These are phyloP conservation scores for Hortaea sp. DNA, from an alignment of 2,329 filamentous ascomycete species.

Conservation along the genomic window DNA sequence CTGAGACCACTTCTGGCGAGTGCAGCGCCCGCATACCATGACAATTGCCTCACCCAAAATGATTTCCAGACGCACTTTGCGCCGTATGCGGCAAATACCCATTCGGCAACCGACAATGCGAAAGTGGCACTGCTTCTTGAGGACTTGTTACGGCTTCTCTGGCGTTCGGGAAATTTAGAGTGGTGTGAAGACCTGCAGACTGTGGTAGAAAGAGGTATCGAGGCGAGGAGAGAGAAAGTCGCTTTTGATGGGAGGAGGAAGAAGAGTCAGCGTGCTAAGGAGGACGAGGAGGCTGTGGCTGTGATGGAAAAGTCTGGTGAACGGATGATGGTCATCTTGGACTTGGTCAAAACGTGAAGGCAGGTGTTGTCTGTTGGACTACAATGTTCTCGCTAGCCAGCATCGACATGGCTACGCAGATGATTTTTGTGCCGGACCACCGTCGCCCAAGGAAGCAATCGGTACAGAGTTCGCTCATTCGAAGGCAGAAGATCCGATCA, in stretches of 20 bases:
- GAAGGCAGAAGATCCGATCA: no score
- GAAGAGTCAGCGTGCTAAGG: constrained; percentile 24
- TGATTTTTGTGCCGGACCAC: no score
- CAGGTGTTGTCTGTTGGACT: not conserved
- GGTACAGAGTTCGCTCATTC: no score
- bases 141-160: constrained; percentile 48
- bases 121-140: constrained; percentile 63
- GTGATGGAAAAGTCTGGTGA: constrained; percentile 24
- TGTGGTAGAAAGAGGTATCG: constrained; percentile 45
- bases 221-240: constrained; percentile 37
- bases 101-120: constrained; percentile 56
- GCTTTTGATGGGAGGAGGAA: constrained; percentile 36
- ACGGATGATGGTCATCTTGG: constrained; percentile 18
- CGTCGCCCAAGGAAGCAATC: no score
- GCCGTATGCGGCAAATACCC: constrained; percentile 53
- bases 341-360: not conserved
- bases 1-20: constrained; percentile 41
- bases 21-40: constrained; percentile 25
- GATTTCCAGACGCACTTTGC: constrained; percentile 53
- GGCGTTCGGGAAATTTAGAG: constrained; percentile 21
- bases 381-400: no score
- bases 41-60: constrained; percentile 37
- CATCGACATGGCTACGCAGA: no score
- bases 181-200: constrained; percentile 2
- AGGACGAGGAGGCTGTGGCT: constrained; percentile 27